phyloP scores from a whole-genome alignment of 73 alveolate species.

The Diophrys appendiculata region DNA sequence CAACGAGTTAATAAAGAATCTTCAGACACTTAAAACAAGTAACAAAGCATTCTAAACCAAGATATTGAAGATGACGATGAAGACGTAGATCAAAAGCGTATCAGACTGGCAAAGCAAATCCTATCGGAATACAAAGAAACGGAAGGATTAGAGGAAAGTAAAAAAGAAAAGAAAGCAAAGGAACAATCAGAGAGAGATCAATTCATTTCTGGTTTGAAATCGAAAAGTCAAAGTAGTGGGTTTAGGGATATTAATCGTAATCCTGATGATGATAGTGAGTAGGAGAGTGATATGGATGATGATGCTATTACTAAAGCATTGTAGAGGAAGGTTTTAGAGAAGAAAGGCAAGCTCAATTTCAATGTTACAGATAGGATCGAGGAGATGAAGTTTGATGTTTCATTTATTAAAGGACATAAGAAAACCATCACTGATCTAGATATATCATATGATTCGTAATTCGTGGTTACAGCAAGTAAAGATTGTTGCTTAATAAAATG shows the following conservation, averaged over 20 bases:
- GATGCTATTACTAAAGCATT: constrained; percentile 43
- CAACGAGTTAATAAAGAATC: neutral
- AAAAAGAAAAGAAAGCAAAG: constrained; percentile 31
- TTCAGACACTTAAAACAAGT: no score
- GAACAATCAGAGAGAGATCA: constrained; percentile 29
- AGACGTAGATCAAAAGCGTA: constrained; percentile 10
- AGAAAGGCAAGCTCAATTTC: constrained; percentile 54
- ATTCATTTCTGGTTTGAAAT: no score
- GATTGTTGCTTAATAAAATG: constrained; percentile 67
- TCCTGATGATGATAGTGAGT: neutral
- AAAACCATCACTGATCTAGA: constrained; percentile 65
- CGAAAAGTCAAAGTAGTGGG: no score
- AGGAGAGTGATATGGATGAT: constrained; percentile 30
- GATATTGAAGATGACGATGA: neutral
- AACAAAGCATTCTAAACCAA: no score
- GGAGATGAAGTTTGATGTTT: constrained; percentile 1
- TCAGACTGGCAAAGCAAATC: constrained; percentile 6
- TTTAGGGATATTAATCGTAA: neutral
- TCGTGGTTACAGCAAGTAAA: constrained; percentile 53
- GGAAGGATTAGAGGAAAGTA: constrained; percentile 12
- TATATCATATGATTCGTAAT: constrained; percentile 26
- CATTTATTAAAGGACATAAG: constrained; percentile 59
- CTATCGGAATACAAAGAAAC: constrained; percentile 1
- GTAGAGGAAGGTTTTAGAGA: constrained; percentile 42
- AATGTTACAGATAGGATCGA: constrained; percentile 39